A percentile compares a stretch with the other conserved stretches of the same genome.
Conservation (phyloP, 768 basidiomycete species). For the Tulasnella sp. region DNA sequence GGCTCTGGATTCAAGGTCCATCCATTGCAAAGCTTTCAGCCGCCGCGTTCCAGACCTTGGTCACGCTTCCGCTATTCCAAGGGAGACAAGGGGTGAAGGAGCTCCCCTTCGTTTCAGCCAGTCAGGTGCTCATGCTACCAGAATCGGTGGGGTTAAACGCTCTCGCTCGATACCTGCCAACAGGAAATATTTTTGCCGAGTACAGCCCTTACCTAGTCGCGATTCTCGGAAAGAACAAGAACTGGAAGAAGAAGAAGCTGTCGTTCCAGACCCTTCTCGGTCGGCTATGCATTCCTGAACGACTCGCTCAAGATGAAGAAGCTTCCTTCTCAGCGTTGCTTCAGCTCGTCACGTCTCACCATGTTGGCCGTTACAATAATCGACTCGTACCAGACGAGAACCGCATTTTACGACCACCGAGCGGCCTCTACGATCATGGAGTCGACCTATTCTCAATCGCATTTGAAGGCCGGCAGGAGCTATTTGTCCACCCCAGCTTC, state of each 20-base stretch:
- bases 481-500: background rate
- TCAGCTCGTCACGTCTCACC: background rate
- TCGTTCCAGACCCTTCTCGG: background rate
- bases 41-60: background rate
- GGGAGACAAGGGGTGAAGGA: background rate
- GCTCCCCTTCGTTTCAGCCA: background rate
- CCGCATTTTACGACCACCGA: background rate
- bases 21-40: background rate
- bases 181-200: background rate
- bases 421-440: background rate
- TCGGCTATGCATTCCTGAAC: background rate
- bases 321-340: background rate
- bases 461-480: background rate
- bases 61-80: background rate
- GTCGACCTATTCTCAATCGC: background rate
- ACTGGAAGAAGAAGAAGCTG: background rate
- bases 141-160: background rate
- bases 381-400: background rate
- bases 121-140: background rate
- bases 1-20: background rate
- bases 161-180: background rate
- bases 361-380: background rate
- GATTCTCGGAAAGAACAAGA: background rate
- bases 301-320: background rate
- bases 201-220: background rate